Conservation (phyloP, 2,329 filamentous ascomycete species). For the Chrysosporium keratinophilum region DNA sequence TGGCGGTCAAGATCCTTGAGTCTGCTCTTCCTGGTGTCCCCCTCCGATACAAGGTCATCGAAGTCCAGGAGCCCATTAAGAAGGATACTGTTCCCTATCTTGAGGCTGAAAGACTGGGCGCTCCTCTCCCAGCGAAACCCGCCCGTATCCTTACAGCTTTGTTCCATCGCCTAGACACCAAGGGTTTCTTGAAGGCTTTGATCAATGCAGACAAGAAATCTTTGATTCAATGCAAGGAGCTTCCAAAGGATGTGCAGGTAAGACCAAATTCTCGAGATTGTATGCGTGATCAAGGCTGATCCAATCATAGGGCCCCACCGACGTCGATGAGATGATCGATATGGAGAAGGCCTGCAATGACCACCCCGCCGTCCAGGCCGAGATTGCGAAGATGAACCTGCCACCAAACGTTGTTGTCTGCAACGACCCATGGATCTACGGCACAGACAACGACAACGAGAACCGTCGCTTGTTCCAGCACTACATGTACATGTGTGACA, state of each 20-base stretch:
- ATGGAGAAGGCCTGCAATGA: constrained; percentile 48
- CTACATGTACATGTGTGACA: constrained; percentile 50
- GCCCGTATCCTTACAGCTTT: constrained; percentile 45
- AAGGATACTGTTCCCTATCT: constrained; percentile 49
- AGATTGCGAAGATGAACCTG: constrained; percentile 49
- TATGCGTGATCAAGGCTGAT: background rate
- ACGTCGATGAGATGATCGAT: constrained; percentile 50
- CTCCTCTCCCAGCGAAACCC: constrained; percentile 41
- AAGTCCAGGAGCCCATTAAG: constrained; percentile 56
- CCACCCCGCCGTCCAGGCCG: constrained; percentile 47
- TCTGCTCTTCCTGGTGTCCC: constrained; percentile 28
- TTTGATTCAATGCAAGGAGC: constrained; percentile 32
- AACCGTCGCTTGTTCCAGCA: constrained; percentile 32
- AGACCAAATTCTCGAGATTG: background rate
- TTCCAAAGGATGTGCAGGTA: constrained; percentile 41
- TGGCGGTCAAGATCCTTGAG: constrained; percentile 32
- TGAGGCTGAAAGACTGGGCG: constrained; percentile 50
- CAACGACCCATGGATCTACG: constrained; percentile 62
- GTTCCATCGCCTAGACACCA: constrained; percentile 33
- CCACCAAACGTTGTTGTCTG: constrained; percentile 48
- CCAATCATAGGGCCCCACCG: constrained; percentile 42
- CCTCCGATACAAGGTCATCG: constrained; percentile 54
- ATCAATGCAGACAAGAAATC: constrained; percentile 34
- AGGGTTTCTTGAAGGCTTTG: constrained; percentile 34
- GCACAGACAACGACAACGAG: constrained; percentile 34